Evolutionary conservation across 192 early-diverging fungal species (phyloP).

Genomic region (Lobosporangium transversale): DNA sequence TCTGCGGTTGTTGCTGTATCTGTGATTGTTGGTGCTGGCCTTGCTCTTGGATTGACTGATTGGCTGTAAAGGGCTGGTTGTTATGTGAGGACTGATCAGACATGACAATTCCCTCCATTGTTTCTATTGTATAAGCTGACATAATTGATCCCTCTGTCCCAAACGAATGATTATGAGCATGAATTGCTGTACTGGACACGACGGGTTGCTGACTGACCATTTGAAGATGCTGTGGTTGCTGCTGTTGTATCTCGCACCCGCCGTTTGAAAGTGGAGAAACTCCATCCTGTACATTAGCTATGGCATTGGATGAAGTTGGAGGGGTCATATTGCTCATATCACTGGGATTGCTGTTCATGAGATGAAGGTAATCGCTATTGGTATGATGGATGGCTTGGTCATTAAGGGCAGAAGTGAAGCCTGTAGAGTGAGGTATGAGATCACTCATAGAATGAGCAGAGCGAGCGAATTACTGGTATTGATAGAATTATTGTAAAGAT

Average conservation of each 20-base stretch:
- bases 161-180: not conserved
- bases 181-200: constrained; percentile 1
- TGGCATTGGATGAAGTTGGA: not conserved
- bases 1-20: constrained; percentile 20
- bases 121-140: constrained; percentile 31
- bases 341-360: constrained; percentile 2
- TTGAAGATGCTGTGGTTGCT: constrained; percentile 18
- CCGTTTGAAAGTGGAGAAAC: not conserved
- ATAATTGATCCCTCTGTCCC: not conserved
- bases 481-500: too few relatives aligned
- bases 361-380: not conserved
- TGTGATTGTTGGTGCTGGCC: constrained; percentile 24
- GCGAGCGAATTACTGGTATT: not conserved
- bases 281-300: not conserved
- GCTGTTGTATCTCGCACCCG: not conserved
- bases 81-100: not conserved
- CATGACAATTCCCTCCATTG: constrained; percentile 41
- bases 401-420: constrained; percentile 14
- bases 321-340: not conserved
- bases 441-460: constrained; percentile 19
- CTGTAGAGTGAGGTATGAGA: constrained; percentile 3
- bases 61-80: constrained; percentile 4
- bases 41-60: constrained; percentile 13
- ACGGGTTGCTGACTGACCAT: not conserved
- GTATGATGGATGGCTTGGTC: constrained; percentile 2